Base-by-base conservation (phyloP, 1,284 basidiomycete species). In the Earliella scabrosa region DNA sequence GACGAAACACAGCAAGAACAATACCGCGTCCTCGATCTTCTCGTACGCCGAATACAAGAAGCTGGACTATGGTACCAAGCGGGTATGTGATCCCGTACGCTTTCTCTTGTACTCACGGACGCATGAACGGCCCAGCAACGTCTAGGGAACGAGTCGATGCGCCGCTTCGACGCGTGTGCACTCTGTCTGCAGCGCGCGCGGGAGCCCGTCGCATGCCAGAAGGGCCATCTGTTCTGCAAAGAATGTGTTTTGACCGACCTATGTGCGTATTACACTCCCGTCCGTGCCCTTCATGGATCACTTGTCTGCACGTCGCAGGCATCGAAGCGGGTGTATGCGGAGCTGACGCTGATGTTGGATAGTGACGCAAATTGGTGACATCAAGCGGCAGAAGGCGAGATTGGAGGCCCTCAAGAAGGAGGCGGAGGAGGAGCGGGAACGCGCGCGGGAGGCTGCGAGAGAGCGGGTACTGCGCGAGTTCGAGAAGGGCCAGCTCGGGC, bases 221-320 rank as follows among this genome's bases (percentile, higher is more conserved):
- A 90, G 53, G 95, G 96, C 0, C 95, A 98, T 72, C 67, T 97
- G 11, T 93, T 90, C 73, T 98, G 95, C 81, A 93, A 90, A 66
- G 93, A 96, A 72, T 93, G 95, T 67, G 86, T 87, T 11, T 85
- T 88, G 64, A 83, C 86, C 0, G 90, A 92, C 68, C 81, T 93
- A 29, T 71, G 90, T 91, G 72, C 68, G 87, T 73, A 31, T 31
- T 32, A 47, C 18, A 18, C 21, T 24, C 40, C 11, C 26, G 4
- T 4, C 40, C 23, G 23, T 24, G n/a, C n/a, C n/a, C n/a, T n/a
- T n/a, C n/a, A n/a, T n/a, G n/a, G n/a, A n/a, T n/a, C n/a, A n/a
- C n/a, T n/a, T n/a, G n/a, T n/a, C n/a, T n/a, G n/a, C n/a, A n/a
- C n/a, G n/a, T n/a, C n/a, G n/a, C n/a, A n/a, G n/a, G n/a, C n/a